Conservation (phyloP, 2,329 filamentous ascomycete species). For the Fusarium staphyleae region DNA sequence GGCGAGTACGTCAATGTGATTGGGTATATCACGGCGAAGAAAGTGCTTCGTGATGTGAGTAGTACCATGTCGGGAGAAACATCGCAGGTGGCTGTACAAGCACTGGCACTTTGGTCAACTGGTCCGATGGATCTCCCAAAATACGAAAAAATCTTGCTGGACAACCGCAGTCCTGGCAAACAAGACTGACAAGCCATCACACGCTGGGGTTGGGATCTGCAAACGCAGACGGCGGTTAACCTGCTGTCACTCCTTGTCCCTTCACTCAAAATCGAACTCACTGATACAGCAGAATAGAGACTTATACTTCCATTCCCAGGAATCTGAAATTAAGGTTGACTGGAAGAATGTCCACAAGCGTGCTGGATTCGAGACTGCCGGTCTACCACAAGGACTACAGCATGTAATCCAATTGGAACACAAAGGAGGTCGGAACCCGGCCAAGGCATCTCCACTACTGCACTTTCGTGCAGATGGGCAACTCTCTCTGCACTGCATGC, state of each 20-base stretch:
- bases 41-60: conserved; percentile 12
- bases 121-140: conserved; percentile 73
- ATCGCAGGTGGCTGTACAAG: conserved; percentile 65
- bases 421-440: conserved; percentile 32
- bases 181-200: not conserved
- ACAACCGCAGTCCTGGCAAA: conserved; percentile 3
- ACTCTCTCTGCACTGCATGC: conserved; percentile 32
- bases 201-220: not conserved
- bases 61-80: conserved; percentile 17
- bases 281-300: conserved; percentile 6
- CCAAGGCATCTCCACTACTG: conserved; percentile 35
- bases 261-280: not conserved
- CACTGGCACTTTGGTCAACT: conserved; percentile 78
- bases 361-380: conserved; percentile 10
- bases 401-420: conserved; percentile 37
- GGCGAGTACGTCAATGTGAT: conserved; percentile 93
- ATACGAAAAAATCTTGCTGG: conserved; percentile 68
- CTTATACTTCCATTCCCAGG: not conserved
- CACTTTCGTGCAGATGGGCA: conserved; percentile 31
- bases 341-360: conserved; percentile 16
- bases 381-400: conserved; percentile 30
- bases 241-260: not conserved
- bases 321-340: conserved; percentile 16
- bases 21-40: conserved; percentile 70
- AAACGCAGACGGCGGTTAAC: not conserved